Base-by-base conservation (phyloP, 2,329 filamentous ascomycete species). In the Cordyceps cateniannulata region DNA sequence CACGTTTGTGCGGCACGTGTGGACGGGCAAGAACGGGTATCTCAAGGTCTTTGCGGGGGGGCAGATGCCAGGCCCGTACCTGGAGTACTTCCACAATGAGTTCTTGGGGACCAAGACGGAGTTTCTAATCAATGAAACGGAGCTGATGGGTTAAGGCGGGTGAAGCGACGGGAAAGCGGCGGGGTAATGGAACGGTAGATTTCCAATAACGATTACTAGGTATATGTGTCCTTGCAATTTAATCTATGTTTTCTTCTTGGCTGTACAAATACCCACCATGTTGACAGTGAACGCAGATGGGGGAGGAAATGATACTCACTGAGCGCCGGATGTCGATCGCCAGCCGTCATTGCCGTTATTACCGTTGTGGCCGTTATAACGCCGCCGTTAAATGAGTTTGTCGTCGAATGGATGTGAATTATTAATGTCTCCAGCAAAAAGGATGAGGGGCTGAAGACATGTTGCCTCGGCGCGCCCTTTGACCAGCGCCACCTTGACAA, bases 1-100 rank as follows among this genome's bases (percentile, higher is more conserved):
- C 40, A 70, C 69, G 45, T 75, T 79, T 60, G 72, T 79, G 62
- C 73, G 75, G 63, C 76, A 79, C 64, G 65, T 77, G 62, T 79
- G 76, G 76, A 76, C 72, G 0, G 71, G 73, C 63, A 79, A 79
- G 67, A 63, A 70, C 52, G 66, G 69, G 49, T 68, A 72, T 63
- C 74, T 77, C 65, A 77, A 76, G 69, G 64, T 72, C 7, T 72
- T 72, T 56, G 72, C 77, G 6, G 72, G 69, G 24, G 65, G 73
- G 40, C 73, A 76, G 56, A 63, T 76, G 29, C 75, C 75, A 4
- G 75, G 75, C 7, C 67, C 67, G 5, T 69, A 70, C 32, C 65
- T 76, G 16, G 68, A 70, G 50, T 65, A 72, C 12, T 74, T 76
- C 62, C 75, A 76, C 67, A 65, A 69, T 50, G 68, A 73, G 32